These are phyloP conservation scores for Phylloporus arenicola DNA, from an alignment of 768 basidiomycete genomes.

Conservation along the genomic window DNA sequence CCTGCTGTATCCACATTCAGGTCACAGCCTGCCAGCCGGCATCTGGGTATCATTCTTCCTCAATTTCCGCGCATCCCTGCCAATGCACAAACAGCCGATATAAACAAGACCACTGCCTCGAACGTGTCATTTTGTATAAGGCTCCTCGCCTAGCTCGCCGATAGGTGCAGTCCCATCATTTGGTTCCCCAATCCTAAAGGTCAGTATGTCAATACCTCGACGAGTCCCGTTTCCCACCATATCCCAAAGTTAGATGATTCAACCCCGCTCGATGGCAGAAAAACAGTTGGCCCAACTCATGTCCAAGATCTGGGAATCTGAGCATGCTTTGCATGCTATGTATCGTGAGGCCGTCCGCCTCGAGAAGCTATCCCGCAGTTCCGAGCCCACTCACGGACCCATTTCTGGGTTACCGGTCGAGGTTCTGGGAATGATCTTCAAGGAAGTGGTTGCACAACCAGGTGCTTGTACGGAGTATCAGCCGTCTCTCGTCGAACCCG, in stretches of 20 bases:
- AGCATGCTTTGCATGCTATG: slow-evolving; percentile 17
- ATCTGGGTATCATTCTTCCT: background rate
- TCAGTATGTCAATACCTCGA: slow-evolving; percentile 3
- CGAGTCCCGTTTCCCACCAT: background rate
- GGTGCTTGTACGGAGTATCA: background rate
- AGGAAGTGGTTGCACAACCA: slow-evolving; percentile 12
- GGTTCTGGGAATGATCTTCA: slow-evolving; percentile 24
- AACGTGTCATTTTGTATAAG: slow-evolving; percentile 12
- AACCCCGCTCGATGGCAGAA: slow-evolving; percentile 3
- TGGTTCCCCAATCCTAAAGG: slow-evolving; percentile 1
- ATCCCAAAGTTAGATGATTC: slow-evolving; percentile 6
- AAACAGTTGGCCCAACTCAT: slow-evolving; percentile 15
- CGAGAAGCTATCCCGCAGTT: slow-evolving; percentile 3
- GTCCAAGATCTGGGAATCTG: slow-evolving; percentile 18
- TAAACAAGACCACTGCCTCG: slow-evolving; percentile 5
- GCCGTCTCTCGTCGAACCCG: background rate
- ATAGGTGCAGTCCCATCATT: background rate
- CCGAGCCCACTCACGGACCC: background rate
- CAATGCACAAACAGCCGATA: background rate
- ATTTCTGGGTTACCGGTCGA: slow-evolving; percentile 25
- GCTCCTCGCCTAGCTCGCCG: background rate
- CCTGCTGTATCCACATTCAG: background rate
- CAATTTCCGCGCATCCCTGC: slow-evolving; percentile 8
- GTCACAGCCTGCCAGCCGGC: background rate
- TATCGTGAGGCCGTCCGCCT: slow-evolving; percentile 14